phyloP scores from a whole-genome alignment of 2,329 filamentous ascomycete species.

The Endoconidiophora laricicola region DNA sequence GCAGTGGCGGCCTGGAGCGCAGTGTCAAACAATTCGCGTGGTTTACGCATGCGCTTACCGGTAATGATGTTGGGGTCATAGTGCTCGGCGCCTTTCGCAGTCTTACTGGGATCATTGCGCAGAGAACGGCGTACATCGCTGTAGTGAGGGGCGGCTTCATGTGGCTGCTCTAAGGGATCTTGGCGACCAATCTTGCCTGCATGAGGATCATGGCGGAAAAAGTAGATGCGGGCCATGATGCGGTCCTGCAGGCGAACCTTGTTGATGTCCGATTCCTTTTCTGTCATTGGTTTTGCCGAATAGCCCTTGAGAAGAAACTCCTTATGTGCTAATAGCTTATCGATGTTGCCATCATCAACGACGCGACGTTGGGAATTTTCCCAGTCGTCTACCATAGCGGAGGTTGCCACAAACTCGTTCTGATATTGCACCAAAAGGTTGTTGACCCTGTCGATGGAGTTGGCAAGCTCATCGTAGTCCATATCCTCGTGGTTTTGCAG shows the following conservation, averaged over 20 bases:
- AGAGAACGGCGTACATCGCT: conserved; percentile 36
- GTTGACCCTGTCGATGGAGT: conserved; percentile 28
- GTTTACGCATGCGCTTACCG: conserved; percentile 37
- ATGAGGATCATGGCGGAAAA: conserved; percentile 44
- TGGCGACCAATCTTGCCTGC: conserved; percentile 41
- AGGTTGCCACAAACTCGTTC: conserved; percentile 34
- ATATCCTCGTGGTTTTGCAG: conserved; percentile 35
- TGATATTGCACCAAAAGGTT: conserved; percentile 34
- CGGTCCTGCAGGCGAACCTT: conserved; percentile 37
- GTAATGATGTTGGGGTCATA: conserved; percentile 29
- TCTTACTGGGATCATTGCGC: conserved; percentile 40
- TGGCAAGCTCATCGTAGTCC: conserved; percentile 28
- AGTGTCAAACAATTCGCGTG: conserved; percentile 32
- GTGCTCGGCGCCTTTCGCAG: conserved; percentile 40
- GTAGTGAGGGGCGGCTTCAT: conserved; percentile 22
- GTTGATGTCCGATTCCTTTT: conserved; percentile 28
- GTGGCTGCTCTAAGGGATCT: conserved; percentile 35
- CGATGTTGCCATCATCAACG: conserved; percentile 26
- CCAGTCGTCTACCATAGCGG: conserved; percentile 37
- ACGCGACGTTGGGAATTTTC: conserved; percentile 38
- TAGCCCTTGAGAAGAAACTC: conserved; percentile 31
- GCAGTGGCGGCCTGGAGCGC: conserved; percentile 25
- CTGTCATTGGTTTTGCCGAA: conserved; percentile 27
- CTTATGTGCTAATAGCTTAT: conserved; percentile 18
- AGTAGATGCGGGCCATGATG: conserved; percentile 41